Base-by-base conservation (phyloP, 345 rosid species). In the Moringa oleifera region DNA sequence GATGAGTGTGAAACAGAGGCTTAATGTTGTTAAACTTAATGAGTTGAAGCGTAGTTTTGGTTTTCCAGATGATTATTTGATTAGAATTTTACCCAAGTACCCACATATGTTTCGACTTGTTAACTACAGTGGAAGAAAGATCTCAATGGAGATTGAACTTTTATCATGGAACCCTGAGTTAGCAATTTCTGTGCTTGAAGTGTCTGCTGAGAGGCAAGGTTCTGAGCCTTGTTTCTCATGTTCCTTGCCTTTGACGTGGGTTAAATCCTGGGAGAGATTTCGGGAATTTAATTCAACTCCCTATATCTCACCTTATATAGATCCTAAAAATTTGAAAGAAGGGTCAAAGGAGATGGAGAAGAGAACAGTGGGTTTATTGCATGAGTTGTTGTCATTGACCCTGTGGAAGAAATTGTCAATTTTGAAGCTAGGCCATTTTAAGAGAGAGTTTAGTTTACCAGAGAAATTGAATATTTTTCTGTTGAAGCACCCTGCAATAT, bases 91-190 rank as follows among this genome's bases (percentile, higher is more conserved):
- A 49, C 84, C 98, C 0, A 83, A 81, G 65, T 76, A 90, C 55
- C 71, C 85, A 0, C 86, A 90, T 59, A 67, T 63, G 55, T 90
- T 93, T 72, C 73, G 82, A 21, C 71, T 90, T 25, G 74, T 90
- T 58, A 90, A 85, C 69, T 76, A 82, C 41, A 62, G 80, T 63
- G 93, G 95, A 46, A 93, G 94, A 71, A 93, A 76, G 79, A 90
- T 87, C 71, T 90, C 98, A 12, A 83, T 86, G 98, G 95, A 90
- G 79, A 88, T 93, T 28, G 96, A 90, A 74, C 90, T 90, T 53
- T 33, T 90, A 63, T 80, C 82, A 0, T 90, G 95, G 96, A 73
- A 81, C 21, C 81, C 86, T 20, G 84, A 83, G 33, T 64, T 83
- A 20, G 89, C 96, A 55, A 80, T 86, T 64, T 90, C 97, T 18